Evolutionary conservation across 2,329 filamentous ascomycete genomes (phyloP).

Genomic region (Hymenoscyphus linearis): DNA sequence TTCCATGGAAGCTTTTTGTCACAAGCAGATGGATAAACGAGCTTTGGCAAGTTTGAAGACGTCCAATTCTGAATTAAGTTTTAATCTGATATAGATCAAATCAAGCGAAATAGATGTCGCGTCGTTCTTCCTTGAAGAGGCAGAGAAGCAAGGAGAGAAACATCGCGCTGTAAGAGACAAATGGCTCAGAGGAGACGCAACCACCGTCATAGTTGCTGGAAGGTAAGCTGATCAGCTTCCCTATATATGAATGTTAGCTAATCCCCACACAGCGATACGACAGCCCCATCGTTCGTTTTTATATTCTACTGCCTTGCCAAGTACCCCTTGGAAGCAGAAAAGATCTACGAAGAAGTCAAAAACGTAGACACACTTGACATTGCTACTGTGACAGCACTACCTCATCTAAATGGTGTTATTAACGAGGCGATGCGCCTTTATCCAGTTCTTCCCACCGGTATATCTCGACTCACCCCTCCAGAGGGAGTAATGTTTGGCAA

Average conservation of each 20-base stretch:
- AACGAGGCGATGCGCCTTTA: constrained; percentile 18
- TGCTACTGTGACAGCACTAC: neutral
- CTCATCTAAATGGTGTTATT: constrained; percentile 35
- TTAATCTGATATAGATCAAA: neutral
- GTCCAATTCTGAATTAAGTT: neutral
- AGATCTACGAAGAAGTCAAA: neutral
- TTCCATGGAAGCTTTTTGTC: neutral
- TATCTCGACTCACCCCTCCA: constrained; percentile 2
- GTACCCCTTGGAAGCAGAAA: neutral
- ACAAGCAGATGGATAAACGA: constrained; percentile 1
- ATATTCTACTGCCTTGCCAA: constrained; percentile 1
- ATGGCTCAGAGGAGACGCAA: constrained; percentile 3
- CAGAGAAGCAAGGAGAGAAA: neutral
- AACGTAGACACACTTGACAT: neutral
- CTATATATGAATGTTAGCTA: neutral
- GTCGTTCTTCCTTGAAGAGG: neutral
- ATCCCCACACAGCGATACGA: neutral
- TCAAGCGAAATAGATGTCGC: neutral
- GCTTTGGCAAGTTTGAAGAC: neutral
- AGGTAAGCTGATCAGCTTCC: neutral
- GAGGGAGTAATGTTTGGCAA: constrained; percentile 6
- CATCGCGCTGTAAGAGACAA: neutral
- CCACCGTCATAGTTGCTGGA: constrained; percentile 1
- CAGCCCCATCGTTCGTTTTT: neutral
- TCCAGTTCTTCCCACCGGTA: constrained; percentile 13